Evolutionary conservation across 2,329 filamentous ascomycete genomes (phyloP).

Genomic region (Allantophomopsis lycopodina): DNA sequence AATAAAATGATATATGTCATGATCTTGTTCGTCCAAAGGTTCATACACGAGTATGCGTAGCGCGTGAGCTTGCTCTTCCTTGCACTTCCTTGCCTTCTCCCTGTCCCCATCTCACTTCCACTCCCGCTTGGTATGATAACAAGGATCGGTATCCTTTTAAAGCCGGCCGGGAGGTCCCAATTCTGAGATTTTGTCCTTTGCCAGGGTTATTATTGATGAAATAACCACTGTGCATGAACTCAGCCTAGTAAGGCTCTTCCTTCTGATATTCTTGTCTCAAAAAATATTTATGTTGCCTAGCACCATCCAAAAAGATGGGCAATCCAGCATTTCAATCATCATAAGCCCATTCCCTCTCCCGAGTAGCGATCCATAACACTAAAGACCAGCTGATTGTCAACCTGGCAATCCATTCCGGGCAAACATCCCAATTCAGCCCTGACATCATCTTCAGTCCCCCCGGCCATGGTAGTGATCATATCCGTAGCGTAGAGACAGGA

Average conservation of each 20-base stretch:
- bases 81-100: no score
- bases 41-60: no score
- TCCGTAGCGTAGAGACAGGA: constrained; percentile 25
- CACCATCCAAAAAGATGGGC: neutral
- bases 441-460: constrained; percentile 19
- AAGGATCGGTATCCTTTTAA: no score
- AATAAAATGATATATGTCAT: no score
- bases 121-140: no score
- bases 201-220: neutral
- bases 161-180: no score
- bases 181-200: no score
- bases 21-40: no score
- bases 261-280: neutral
- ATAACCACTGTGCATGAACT: neutral
- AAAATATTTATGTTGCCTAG: neutral
- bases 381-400: constrained; percentile 27
- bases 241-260: neutral
- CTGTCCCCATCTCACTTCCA: no score
- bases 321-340: neutral
- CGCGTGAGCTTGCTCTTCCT: no score
- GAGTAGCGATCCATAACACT: constrained; percentile 29
- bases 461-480: constrained; percentile 28
- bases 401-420: constrained; percentile 23
- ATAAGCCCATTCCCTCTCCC: constrained; percentile 1
- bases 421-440: constrained; percentile 25